These are phyloP conservation scores for Aspergillus arachidicola DNA, from an alignment of 2,329 filamentous ascomycete species.

Conservation along the genomic window DNA sequence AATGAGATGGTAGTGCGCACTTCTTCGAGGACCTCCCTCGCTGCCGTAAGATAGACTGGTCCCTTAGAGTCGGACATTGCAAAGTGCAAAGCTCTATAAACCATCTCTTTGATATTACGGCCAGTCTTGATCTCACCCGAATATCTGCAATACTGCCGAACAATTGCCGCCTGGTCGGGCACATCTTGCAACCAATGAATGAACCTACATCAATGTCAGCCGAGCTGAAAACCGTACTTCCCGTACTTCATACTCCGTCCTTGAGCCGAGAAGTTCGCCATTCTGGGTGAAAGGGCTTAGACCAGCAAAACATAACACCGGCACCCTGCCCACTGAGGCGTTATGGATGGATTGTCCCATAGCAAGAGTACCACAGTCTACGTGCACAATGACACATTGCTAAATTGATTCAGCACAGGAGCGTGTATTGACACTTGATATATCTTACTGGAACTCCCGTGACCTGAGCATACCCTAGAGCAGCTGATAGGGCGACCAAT, in stretches of 20 bases:
- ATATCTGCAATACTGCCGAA: constrained; percentile 82
- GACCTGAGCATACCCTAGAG: constrained; percentile 13
- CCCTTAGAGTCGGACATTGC: constrained; percentile 74
- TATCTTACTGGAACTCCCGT: constrained; percentile 5
- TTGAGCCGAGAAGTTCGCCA: constrained; percentile 10
- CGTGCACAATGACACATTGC: constrained; percentile 14
- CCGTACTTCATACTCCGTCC: background rate
- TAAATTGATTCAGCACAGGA: background rate
- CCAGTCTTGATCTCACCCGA: constrained; percentile 79
- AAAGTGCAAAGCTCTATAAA: constrained; percentile 79
- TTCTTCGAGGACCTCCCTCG: constrained; percentile 72
- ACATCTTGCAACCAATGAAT: constrained; percentile 81
- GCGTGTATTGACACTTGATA: background rate
- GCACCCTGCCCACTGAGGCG: constrained; percentile 14
- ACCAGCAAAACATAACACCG: constrained; percentile 12
- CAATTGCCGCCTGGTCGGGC: constrained; percentile 74
- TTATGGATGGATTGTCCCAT: constrained; percentile 16
- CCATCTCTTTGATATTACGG: constrained; percentile 81
- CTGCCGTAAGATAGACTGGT: constrained; percentile 75
- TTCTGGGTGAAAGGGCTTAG: constrained; percentile 10
- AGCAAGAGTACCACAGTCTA: constrained; percentile 14
- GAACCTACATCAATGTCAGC: background rate
- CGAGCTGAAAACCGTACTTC: background rate
- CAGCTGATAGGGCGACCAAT: constrained; percentile 15
- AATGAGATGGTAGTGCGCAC: background rate